Percentiles rank a stretch among this genome's conserved stretches.
Evolutionary conservation across 2,329 filamentous ascomycete genomes (phyloP).

Genomic region (Microdochium bolleyi): DNA sequence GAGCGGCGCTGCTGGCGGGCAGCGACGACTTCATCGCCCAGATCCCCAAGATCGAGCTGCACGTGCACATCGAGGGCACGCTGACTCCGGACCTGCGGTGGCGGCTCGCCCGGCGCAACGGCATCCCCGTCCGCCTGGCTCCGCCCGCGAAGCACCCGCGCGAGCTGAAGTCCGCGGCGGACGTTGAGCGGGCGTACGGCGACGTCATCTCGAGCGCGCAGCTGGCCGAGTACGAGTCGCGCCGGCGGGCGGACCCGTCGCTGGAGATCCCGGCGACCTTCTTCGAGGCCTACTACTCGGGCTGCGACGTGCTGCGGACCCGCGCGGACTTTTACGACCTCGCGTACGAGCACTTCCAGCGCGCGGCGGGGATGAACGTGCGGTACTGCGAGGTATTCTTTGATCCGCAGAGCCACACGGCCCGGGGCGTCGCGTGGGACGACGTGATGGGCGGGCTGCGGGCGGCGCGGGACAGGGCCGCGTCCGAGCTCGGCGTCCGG

Average conservation of each 20-base stretch:
- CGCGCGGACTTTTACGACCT: constrained; percentile 2
- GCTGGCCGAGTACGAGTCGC: neutral
- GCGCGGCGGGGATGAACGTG: constrained; percentile 4
- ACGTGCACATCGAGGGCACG: constrained; percentile 37
- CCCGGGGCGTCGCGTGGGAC: constrained; percentile 2
- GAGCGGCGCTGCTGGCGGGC: neutral
- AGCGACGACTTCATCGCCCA: neutral
- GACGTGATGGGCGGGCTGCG: constrained; percentile 3
- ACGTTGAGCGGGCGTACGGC: constrained; percentile 1
- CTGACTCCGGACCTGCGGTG: constrained; percentile 30
- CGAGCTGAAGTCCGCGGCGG: neutral
- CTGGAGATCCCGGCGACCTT: neutral
- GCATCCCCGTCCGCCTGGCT: constrained; percentile 12
- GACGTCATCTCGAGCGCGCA: constrained; percentile 1
- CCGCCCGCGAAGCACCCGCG: neutral
- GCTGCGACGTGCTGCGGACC: constrained; percentile 1
- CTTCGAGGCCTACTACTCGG: constrained; percentile 2
- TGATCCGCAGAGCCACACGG: constrained; percentile 6
- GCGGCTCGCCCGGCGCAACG: constrained; percentile 30
- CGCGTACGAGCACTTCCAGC: constrained; percentile 3
- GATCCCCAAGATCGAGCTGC: constrained; percentile 35
- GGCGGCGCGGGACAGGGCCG: constrained; percentile 1
- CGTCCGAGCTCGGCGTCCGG: constrained; percentile 1
- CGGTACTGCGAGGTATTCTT: constrained; percentile 8
- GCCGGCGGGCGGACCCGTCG: neutral